Base-by-base conservation (phyloP, 2,329 filamentous ascomycete species). In the Hypoxylon rubiginosum region DNA sequence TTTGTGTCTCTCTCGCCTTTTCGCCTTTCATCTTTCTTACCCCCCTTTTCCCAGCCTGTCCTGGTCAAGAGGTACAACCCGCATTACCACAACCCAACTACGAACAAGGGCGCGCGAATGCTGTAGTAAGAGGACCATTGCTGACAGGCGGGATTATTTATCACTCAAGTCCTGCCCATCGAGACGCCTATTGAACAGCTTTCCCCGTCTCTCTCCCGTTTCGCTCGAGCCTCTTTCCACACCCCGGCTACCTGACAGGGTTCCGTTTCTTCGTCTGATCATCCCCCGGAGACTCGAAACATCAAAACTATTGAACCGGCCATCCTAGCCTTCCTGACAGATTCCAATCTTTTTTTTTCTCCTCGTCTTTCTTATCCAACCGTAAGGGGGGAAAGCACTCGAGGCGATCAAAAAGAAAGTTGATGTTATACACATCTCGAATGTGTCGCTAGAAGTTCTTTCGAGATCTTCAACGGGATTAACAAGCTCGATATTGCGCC, bases 91-190 rank as follows among this genome's bases (percentile, higher is more conserved):
- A 9, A 26, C 49, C 48, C 28, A 57, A 43, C 19, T 54, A 53
- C 52, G 56, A 61, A 56, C 59, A 58, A 64, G 58, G 60, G 48
- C 62, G 48, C 62, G 53, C 30, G 26, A 39, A 58, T 62, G 49
- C 41, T 63, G 62, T 66, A 64, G 64, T 58, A 64, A 58, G 52
- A 58, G 41, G 41, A 46, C 45, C 62, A 28, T 61, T 65, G 67
- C 64, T 70, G 64, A 67, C 67, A 60, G 56, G 64, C 52, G 56
- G 58, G 51, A 62, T 65, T 70, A 67, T 67, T 65, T 67, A 65
- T 67, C 58, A 64, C 56, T 56, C 61, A 54, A 64, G 64, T 46
- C 61, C 62, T 70, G 61, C 64, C 61, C 61, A 36, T 55, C 46
- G 34, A 63, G 46, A 50, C 58, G 51, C 54, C 58, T 58, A 54